phyloP scores from a whole-genome alignment of 495 filamentous ascomycete species.

The Chlorociboria aeruginascens region DNA sequence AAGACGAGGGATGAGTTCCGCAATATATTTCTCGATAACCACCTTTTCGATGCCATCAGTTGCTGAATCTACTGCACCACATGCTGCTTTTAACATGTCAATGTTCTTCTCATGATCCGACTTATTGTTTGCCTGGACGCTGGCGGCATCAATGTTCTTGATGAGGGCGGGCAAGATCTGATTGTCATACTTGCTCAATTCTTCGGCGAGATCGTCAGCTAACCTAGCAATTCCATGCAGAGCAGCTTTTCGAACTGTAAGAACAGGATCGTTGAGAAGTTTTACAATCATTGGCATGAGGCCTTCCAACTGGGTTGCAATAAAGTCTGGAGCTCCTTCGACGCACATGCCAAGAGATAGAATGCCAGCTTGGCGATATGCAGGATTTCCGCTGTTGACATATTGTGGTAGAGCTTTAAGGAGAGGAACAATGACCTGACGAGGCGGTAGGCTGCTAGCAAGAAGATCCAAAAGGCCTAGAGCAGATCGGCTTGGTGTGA shows the following conservation, averaged over 20 bases:
- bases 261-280: conserved; percentile 70
- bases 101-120: conserved; percentile 57
- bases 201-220: conserved; percentile 85
- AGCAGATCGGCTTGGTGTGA: conserved; percentile 79
- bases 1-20: conserved; percentile 70
- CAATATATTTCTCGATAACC: conserved; percentile 68
- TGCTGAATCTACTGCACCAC: conserved; percentile 83
- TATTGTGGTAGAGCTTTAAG: conserved; percentile 75
- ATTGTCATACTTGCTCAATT: conserved; percentile 72
- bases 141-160: conserved; percentile 75
- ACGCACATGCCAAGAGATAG: conserved; percentile 87
- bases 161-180: conserved; percentile 71
- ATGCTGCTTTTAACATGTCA: conserved; percentile 78
- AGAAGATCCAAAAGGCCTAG: conserved; percentile 82
- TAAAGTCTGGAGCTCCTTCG: conserved; percentile 93
- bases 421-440: conserved; percentile 87
- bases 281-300: conserved; percentile 79
- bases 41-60: conserved; percentile 81
- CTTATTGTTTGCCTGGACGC: conserved; percentile 30
- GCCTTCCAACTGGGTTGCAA: conserved; percentile 74
- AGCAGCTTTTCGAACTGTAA: conserved; percentile 74
- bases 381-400: conserved; percentile 56
- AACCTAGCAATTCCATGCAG: conserved; percentile 76
- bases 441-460: conserved; percentile 74
- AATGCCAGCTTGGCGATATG: conserved; percentile 79